Evolutionary conservation across 2,329 filamentous ascomycete species (phyloP), one percentile per base, ranked within the genome.

Genomic region (Trichoderma guizhouense): DNA sequence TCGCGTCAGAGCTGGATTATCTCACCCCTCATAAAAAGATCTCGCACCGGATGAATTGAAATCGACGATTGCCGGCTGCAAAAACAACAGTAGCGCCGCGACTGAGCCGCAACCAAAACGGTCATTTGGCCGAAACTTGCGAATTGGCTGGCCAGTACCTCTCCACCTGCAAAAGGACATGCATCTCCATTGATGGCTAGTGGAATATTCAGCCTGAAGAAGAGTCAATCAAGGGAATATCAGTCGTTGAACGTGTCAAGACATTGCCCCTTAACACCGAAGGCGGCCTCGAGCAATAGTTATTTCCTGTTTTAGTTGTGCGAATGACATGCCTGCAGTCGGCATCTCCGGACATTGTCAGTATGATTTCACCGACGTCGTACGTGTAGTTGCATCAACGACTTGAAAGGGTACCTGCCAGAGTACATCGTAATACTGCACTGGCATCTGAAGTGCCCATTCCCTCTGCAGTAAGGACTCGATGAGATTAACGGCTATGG

Each of bases 311-410:
- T 61, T 61, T 32, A 69, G 66, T 36, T 36, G 30, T 61, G 57
- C 11, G 66, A 69, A 69, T 69, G 66, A 61, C 66, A 69, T 58
- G 39, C 66, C 39, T 69, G 66, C 66, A 69, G 66, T 69, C 66
- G 66, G 66, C 66, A 69, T 69, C 57, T 69, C 66, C 66, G 66
- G 66, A 34, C 66, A 43, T 15, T 61, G 66, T 60, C 34, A 51
- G 43, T 32, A 61, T 69, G 55, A 69, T 69, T 69, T 69, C 55
- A 69, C 66, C 66, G 57, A 47, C 66, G 39, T 53, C 28, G 66
- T 43, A 62, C 39, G 55, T 32, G 55, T 58, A 55, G 47, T 55
- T 51, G 58, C 66, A 34, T 51, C 28, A 43, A 47, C 32, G 21
- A 57, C 12, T 51, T 51, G 43, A 51, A 51, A n/a, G 43, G 43